Evolutionary conservation across 2,329 filamentous ascomycete genomes (phyloP), one percentile per base, ranked within the genome.

Genomic region (Aspergillus amoenus): DNA sequence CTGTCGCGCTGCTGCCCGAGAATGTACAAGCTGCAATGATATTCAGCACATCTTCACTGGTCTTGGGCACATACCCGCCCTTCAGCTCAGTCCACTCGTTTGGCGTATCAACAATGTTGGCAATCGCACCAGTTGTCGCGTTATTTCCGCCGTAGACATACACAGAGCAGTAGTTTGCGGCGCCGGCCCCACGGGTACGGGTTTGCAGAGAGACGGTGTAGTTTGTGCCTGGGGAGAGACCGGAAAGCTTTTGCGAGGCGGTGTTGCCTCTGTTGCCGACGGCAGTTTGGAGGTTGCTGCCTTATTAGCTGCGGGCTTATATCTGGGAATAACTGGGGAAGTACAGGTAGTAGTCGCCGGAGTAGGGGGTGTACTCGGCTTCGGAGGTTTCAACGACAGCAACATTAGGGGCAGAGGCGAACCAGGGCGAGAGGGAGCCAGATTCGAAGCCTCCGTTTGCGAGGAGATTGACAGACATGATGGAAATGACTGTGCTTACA

Each of bases 361-460:
- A 51, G 34, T 63, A 65, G 15, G 61, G 59, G 8, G 37, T 55
- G 21, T 58, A 57, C 1, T 56, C 61, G 39, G 57, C 66, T 45
- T 49, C 64, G 4, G 43, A 30, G 13, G 22, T 13, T 8, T 30
- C 43, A 9, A 66, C 55, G 18, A 55, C 58, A 17, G 63, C 65
- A 11, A 64, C 58, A 21, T 66, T 59, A 7, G 63, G 52, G 13
- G 57, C 60, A 6, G 63, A 64, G 44, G 60, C 30, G 17, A 54
- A 45, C 66, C 65, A 68, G 1, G 66, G 65, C 6, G 50, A 52
- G 2, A 67, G 50, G n/a, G 42, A 30, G 11, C 64, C 63, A 1
- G 65, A 58, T 34, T 67, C 66, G 39, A 68, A 66, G 39, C 63
- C 62, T 3, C 64, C 64, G 43, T 67, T 67, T 32, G 56, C 18